These are phyloP conservation scores for Diaporthe amygdali DNA, from an alignment of 2,329 filamentous ascomycete species.

Conservation along the genomic window DNA sequence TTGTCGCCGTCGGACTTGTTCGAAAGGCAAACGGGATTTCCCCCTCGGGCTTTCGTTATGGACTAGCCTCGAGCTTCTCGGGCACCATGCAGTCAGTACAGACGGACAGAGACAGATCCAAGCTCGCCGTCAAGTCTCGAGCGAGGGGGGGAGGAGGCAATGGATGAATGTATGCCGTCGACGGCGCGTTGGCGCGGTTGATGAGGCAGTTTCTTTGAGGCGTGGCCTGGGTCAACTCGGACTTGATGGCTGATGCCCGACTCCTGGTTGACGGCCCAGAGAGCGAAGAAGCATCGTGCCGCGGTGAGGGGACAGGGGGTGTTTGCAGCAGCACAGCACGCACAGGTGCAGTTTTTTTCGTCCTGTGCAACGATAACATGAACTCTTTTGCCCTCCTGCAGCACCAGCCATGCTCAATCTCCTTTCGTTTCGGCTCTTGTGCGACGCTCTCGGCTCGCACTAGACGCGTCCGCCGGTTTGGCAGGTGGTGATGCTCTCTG, in stretches of 20 bases:
- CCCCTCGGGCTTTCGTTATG: background rate
- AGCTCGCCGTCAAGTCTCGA: background rate
- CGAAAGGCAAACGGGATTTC: background rate
- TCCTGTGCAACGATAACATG: constrained; percentile 10
- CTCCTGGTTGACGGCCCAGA: constrained; percentile 3
- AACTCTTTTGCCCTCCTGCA: background rate
- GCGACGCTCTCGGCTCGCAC: background rate
- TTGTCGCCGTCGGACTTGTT: background rate
- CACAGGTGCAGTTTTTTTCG: constrained; percentile 3
- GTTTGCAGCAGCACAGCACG: too few relatives aligned
- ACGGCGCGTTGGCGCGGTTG: background rate
- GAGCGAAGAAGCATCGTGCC: background rate
- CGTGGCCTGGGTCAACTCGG: too few relatives aligned
- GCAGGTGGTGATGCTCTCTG: background rate
- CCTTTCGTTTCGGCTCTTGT: background rate
- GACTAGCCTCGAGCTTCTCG: background rate
- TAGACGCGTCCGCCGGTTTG: background rate
- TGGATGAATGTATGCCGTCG: background rate
- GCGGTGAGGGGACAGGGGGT: background rate
- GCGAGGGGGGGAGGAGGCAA: background rate
- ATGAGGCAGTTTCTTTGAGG: background rate
- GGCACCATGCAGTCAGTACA: background rate
- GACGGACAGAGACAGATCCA: background rate
- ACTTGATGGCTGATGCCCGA: background rate
- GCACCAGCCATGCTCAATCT: background rate